Evolutionary conservation across 2,329 filamentous ascomycete genomes (phyloP).

Genomic region (Aureobasidium sp.): DNA sequence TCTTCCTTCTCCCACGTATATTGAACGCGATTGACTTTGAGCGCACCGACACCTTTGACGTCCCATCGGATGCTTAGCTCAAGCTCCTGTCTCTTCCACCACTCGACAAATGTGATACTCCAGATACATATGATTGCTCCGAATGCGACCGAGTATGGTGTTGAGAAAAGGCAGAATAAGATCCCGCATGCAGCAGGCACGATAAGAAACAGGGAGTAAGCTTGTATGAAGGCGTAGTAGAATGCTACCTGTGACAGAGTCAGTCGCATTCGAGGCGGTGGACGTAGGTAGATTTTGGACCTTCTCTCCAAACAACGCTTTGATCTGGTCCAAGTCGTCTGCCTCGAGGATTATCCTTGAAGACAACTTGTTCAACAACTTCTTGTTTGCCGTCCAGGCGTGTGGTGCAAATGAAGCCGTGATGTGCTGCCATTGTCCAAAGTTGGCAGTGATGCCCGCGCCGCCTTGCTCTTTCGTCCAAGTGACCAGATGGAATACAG

Average conservation of each 20-base stretch:
- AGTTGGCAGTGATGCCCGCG: not conserved
- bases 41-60: not conserved
- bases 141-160: not conserved
- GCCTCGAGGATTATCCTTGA: not conserved
- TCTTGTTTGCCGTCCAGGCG: not conserved
- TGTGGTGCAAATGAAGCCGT: slow-evolving; percentile 4
- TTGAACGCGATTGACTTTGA: slow-evolving; percentile 5
- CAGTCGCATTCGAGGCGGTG: not conserved
- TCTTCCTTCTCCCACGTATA: not conserved
- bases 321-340: slow-evolving; percentile 7
- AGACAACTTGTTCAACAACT: not conserved
- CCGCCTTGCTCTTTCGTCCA: slow-evolving; percentile 11
- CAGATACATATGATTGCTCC: not conserved
- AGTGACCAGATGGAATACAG: slow-evolving; percentile 1
- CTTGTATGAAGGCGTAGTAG: slow-evolving; percentile 5
- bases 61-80: slow-evolving; percentile 8
- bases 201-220: not conserved
- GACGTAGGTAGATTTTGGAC: not conserved
- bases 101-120: slow-evolving; percentile 7
- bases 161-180: not conserved
- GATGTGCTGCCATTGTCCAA: not conserved
- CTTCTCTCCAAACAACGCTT: slow-evolving; percentile 3
- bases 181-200: not conserved
- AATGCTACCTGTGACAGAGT: not conserved
- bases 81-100: slow-evolving; percentile 5